A percentile compares a stretch with the other conserved stretches of the same genome.
These are phyloP conservation scores for Cladosporium sp. DNA, from an alignment of 2,329 filamentous ascomycete genomes.

Conservation along the genomic window DNA sequence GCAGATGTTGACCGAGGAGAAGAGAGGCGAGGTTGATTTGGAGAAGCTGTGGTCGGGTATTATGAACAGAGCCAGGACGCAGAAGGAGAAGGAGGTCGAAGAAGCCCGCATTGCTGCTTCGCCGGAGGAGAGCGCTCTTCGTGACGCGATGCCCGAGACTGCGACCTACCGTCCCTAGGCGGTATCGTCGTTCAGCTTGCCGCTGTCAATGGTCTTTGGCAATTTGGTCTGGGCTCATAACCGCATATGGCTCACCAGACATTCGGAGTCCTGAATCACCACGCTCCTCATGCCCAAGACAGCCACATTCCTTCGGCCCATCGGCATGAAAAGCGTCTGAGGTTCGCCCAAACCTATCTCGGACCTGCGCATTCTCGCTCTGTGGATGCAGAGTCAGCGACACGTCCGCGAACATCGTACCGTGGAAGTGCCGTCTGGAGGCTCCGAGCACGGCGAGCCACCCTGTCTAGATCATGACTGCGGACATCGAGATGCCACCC, in stretches of 20 bases:
- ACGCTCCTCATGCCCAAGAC: neutral
- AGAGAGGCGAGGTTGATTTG: slow-evolving; percentile 65
- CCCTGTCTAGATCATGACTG: neutral
- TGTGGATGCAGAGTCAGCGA: neutral
- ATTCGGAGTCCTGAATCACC: neutral
- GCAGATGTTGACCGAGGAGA: slow-evolving; percentile 71
- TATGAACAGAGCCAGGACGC: slow-evolving; percentile 27
- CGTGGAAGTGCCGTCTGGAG: neutral
- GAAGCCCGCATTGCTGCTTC: slow-evolving; percentile 15
- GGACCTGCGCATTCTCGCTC: no score
- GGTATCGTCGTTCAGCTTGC: neutral
- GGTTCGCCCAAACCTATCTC: neutral
- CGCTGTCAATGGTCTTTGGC: neutral
- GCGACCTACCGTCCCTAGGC: slow-evolving; percentile 1
- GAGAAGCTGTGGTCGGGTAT: slow-evolving; percentile 60
- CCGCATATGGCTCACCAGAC: neutral
- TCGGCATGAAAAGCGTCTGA: neutral
- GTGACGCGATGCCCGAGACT: neutral
- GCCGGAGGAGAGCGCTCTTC: slow-evolving; percentile 4
- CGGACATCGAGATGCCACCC: no score
- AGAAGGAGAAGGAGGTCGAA: slow-evolving; percentile 23
- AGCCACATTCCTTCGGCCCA: neutral
- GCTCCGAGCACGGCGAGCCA: neutral
- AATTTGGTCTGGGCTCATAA: neutral
- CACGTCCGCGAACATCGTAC: neutral